Percentiles rank a stretch among this genome's conserved stretches.
Evolutionary conservation across 2,329 filamentous ascomycete genomes (phyloP).

Genomic region (Cladosporium sphaerospermum): DNA sequence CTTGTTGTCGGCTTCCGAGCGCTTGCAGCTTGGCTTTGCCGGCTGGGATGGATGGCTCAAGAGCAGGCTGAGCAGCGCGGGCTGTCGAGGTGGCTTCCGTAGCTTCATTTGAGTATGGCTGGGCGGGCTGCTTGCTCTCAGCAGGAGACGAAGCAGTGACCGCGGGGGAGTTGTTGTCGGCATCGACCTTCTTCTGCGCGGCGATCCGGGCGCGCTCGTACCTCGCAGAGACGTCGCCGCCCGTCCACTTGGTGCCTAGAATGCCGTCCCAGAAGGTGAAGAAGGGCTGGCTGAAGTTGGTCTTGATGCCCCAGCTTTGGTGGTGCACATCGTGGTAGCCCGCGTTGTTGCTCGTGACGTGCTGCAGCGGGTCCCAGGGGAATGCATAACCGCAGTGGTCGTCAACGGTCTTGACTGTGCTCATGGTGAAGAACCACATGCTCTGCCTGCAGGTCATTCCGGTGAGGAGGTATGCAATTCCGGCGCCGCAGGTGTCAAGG

Average conservation of each 20-base stretch:
- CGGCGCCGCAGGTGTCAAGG: conserved; percentile 82
- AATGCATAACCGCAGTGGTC: conserved; percentile 97
- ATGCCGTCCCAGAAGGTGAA: conserved; percentile 92
- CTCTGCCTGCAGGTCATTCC: conserved; percentile 80
- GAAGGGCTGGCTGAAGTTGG: conserved; percentile 74
- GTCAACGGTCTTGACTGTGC: conserved; percentile 92
- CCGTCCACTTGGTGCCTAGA: conserved; percentile 76
- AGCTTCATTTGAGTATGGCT: conserved; percentile 24
- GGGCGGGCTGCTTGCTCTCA: conserved; percentile 13
- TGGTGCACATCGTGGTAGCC: conserved; percentile 98
- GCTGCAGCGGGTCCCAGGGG: conserved; percentile 89
- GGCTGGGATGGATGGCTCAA: conserved; percentile 23
- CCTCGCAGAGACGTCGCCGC: conserved; percentile 54
- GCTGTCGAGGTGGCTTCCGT: conserved; percentile 19
- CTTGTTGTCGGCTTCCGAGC: conserved; percentile 34
- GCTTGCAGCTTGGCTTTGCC: conserved; percentile 37
- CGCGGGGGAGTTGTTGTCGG: conserved; percentile 34
- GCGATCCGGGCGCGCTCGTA: conserved; percentile 52
- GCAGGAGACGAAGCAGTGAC: conserved; percentile 15
- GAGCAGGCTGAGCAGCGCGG: conserved; percentile 14
- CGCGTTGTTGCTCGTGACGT: conserved; percentile 89
- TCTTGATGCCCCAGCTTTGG: conserved; percentile 98
- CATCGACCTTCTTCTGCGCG: conserved; percentile 52
- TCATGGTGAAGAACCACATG: conserved; percentile 82
- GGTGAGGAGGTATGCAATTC: conserved; percentile 72